phyloP scores from a whole-genome alignment of 768 basidiomycete genomes.

The Lepiota venenata region DNA sequence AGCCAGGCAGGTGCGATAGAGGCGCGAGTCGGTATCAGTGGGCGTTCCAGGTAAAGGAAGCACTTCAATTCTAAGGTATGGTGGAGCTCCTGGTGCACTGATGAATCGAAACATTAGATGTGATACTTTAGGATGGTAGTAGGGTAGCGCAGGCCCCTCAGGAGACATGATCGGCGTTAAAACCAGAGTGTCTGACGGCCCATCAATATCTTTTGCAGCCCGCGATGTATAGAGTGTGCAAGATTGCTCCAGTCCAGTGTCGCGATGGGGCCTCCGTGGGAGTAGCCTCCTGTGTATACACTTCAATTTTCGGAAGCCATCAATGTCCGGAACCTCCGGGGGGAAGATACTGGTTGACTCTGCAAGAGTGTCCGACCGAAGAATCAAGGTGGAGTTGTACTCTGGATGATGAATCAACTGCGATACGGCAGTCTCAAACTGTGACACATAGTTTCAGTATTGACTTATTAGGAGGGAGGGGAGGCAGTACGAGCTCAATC shows the following conservation, averaged over 20 bases:
- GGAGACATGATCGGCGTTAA: conserved; percentile 53
- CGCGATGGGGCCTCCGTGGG: conserved; percentile 76
- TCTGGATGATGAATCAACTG: conserved; percentile 88
- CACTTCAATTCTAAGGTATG: conserved; percentile 54
- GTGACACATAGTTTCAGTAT: conserved; percentile 4
- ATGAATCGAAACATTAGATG: conserved; percentile 84
- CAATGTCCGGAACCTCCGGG: conserved; percentile 29
- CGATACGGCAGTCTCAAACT: conserved; percentile 74
- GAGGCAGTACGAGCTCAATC: conserved; percentile 20
- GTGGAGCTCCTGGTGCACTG: conserved; percentile 17
- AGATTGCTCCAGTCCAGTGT: conserved; percentile 69
- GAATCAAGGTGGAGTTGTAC: conserved; percentile 87
- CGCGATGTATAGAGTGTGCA: conserved; percentile 64
- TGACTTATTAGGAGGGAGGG: background rate
- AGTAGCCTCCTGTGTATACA: conserved; percentile 67
- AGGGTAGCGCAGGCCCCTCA: conserved; percentile 58
- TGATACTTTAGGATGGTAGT: conserved; percentile 83
- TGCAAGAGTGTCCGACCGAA: conserved; percentile 70
- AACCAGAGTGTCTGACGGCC: conserved; percentile 34
- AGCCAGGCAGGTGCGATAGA: conserved; percentile 78
- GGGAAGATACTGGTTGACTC: conserved; percentile 35
- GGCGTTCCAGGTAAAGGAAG: conserved; percentile 48
- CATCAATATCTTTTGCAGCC: background rate
- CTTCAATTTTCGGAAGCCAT: conserved; percentile 36
- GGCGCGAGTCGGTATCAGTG: conserved; percentile 52